Evolutionary conservation across 805 yeast genomes (phyloP).

Genomic region (Sugiyamaella boreocaroliniensis): DNA sequence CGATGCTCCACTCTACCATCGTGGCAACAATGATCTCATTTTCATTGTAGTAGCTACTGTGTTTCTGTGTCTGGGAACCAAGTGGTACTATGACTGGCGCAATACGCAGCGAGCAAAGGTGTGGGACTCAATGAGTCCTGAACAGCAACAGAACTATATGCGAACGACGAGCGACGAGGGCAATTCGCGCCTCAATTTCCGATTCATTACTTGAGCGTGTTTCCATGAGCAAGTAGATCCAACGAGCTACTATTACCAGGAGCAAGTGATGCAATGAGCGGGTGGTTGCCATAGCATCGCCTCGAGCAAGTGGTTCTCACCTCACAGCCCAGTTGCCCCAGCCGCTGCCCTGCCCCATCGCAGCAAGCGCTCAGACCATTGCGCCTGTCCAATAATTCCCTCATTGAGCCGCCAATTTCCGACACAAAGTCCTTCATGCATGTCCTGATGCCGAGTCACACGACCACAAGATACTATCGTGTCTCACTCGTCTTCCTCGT

Average conservation of each 20-base stretch:
- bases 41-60: slow-evolving; percentile 15
- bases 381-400: too few species aligned
- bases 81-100: slow-evolving; percentile 29
- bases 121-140: slow-evolving; percentile 47
- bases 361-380: too few species aligned
- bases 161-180: slow-evolving; percentile 45
- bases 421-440: too few species aligned
- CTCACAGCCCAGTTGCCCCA: too few species aligned
- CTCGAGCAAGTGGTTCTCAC: too few species aligned
- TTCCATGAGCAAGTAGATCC: not conserved
- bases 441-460: too few species aligned
- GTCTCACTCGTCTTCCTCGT: not conserved
- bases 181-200: slow-evolving; percentile 50
- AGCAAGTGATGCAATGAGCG: too few species aligned
- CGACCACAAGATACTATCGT: too few species aligned
- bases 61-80: slow-evolving; percentile 17
- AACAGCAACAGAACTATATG: slow-evolving; percentile 45
- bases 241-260: not conserved
- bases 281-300: too few species aligned
- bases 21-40: slow-evolving; percentile 41
- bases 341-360: too few species aligned
- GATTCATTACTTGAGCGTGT: slow-evolving; percentile 28
- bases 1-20: slow-evolving; percentile 52
- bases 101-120: slow-evolving; percentile 32
- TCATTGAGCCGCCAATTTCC: too few species aligned